Conservation (phyloP, 208 protist species). For the Balamuthia mandrillaris region DNA sequence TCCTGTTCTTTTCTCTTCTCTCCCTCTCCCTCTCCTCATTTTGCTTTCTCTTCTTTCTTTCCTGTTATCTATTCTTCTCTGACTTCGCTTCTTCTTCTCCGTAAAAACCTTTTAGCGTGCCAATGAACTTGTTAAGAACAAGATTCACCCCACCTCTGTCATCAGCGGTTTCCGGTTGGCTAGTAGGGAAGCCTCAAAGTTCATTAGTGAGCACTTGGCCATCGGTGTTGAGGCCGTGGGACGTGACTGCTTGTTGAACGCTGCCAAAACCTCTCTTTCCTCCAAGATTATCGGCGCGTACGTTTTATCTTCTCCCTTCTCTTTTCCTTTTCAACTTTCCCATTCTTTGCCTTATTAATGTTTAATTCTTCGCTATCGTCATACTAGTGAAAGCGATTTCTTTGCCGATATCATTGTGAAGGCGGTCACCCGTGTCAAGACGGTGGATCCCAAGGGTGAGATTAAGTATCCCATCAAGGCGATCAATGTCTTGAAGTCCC, state of each 20-base stretch:
- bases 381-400: constrained; percentile 89
- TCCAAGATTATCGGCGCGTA: constrained; percentile 95
- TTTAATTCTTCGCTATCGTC: no score
- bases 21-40: not conserved
- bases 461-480: constrained; percentile 94
- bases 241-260: constrained; percentile 92
- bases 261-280: constrained; percentile 97
- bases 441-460: constrained; percentile 67
- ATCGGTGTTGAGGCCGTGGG: constrained; percentile 79
- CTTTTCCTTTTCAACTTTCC: no score
- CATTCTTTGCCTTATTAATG: no score
- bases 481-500: constrained; percentile 96
- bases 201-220: constrained; percentile 86
- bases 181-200: constrained; percentile 89
- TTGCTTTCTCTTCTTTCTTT: no score
- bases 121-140: constrained; percentile 91
- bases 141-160: constrained; percentile 98
- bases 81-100: no score
- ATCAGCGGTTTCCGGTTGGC: constrained; percentile 98
- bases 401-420: constrained; percentile 95
- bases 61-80: no score
- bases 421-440: constrained; percentile 76
- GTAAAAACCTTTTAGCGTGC: constrained; percentile 84
- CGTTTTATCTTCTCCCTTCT: not conserved
- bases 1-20: not conserved